Percentiles rank a stretch among this genome's conserved stretches.
Conservation (phyloP, 768 basidiomycete genomes). For the Lactifluus hygrophoroides region DNA sequence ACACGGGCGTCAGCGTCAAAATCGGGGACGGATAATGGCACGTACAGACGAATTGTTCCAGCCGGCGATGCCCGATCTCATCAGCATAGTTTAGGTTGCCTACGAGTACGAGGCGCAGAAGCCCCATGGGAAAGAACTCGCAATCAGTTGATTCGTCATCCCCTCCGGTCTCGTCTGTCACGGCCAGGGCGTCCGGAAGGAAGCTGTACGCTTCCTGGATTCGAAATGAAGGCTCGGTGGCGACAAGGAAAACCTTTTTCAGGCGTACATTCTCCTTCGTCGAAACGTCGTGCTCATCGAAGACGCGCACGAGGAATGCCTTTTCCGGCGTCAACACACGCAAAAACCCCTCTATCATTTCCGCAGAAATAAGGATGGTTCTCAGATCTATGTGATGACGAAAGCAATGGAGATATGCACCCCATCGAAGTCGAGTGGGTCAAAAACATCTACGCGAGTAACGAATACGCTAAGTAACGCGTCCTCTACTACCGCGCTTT, state of each 20-base stretch:
- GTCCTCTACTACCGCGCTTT: conserved; percentile 58
- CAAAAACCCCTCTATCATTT: conserved; percentile 64
- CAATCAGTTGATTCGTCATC: conserved; percentile 33
- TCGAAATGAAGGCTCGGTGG: conserved; percentile 68
- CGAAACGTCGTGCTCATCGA: conserved; percentile 65
- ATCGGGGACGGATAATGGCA: conserved; percentile 17
- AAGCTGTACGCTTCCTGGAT: conserved; percentile 67
- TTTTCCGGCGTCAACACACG: conserved; percentile 59
- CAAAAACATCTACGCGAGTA: conserved; percentile 54
- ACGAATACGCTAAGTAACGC: conserved; percentile 68
- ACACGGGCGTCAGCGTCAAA: conserved; percentile 1
- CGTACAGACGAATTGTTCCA: conserved; percentile 79
- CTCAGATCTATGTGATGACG: neutral
- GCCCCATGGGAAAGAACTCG: conserved; percentile 70
- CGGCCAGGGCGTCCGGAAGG: conserved; percentile 38
- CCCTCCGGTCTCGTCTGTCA: conserved; percentile 31
- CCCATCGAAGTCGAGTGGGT: conserved; percentile 65
- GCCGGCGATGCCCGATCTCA: conserved; percentile 82
- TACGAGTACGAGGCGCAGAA: conserved; percentile 69
- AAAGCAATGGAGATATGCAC: conserved; percentile 20
- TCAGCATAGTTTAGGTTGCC: conserved; percentile 87
- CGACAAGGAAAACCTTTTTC: conserved; percentile 70
- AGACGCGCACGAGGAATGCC: conserved; percentile 76
- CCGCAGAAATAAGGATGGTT: neutral
- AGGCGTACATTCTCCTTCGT: conserved; percentile 54